phyloP scores from a whole-genome alignment of 805 yeast genomes.

The Yarrowia alimentaria region DNA sequence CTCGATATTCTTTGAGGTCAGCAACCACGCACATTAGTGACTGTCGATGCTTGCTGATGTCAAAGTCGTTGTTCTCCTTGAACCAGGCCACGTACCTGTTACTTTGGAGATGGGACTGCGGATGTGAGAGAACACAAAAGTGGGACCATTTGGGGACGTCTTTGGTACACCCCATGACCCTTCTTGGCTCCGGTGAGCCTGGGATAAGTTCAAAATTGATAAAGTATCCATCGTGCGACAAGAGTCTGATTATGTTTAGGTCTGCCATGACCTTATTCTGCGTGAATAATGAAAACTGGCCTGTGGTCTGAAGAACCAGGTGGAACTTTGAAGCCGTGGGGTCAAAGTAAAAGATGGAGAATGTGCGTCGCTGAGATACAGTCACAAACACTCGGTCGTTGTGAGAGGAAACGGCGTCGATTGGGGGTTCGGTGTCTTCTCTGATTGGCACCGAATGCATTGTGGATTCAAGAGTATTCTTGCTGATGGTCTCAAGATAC shows the following conservation, averaged over 20 bases:
- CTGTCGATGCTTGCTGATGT: not conserved
- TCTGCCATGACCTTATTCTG: not conserved
- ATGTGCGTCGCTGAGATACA: not conserved
- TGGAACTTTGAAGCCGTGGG: not conserved
- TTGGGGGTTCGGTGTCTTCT: not conserved
- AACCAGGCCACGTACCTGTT: conserved; percentile 11
- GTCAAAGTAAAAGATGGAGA: not conserved
- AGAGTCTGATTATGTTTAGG: not conserved
- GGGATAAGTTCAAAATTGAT: conserved; percentile 6
- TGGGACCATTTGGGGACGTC: not conserved
- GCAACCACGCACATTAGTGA: conserved; percentile 5
- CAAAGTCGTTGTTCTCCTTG: conserved; percentile 1
- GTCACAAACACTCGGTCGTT: not conserved
- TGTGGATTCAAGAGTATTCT: not conserved
- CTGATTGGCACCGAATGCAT: not conserved
- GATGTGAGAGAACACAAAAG: not conserved
- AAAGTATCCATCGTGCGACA: not conserved
- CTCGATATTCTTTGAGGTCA: not conserved
- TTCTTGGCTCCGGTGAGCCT: too few relatives aligned
- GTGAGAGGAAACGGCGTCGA: not conserved
- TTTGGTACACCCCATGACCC: not conserved
- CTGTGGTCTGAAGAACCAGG: not conserved
- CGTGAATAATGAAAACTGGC: not conserved
- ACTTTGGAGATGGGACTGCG: conserved; percentile 1
- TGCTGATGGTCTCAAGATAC: not conserved